Conservation (phyloP, 108 stramenopile genomes). For the Discostella pseudostelligera region DNA sequence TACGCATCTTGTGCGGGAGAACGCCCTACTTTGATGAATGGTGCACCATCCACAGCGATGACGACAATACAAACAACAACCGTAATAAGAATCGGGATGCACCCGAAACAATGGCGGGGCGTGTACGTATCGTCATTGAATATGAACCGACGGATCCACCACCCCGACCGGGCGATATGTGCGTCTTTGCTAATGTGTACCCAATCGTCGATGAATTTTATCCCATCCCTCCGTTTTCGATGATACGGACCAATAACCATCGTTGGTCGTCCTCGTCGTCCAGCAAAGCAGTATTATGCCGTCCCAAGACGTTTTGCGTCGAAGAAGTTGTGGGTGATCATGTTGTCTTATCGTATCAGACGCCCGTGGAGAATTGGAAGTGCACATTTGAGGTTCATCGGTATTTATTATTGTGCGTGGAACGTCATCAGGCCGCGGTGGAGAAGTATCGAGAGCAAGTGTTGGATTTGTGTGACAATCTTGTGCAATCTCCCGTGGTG, state of each 20-base stretch:
- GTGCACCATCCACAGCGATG: conserved; percentile 40
- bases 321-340: conserved; percentile 60
- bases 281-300: neutral
- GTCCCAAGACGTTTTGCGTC: conserved; percentile 53
- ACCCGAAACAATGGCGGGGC: conserved; percentile 10
- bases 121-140: conserved; percentile 73
- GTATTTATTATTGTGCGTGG: conserved; percentile 63
- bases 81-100: conserved; percentile 9
- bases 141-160: conserved; percentile 73
- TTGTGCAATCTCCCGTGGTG: conserved; percentile 68
- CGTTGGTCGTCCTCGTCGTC: neutral
- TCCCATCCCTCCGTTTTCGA: conserved; percentile 49
- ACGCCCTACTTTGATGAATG: conserved; percentile 66
- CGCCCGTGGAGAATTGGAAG: conserved; percentile 66
- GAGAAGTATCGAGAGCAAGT: conserved; percentile 65
- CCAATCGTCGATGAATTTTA: conserved; percentile 58
- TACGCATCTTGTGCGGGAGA: conserved; percentile 67
- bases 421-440: conserved; percentile 58
- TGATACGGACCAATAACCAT: conserved; percentile 4
- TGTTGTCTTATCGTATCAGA: conserved; percentile 62
- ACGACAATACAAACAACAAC: conserved; percentile 27
- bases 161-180: conserved; percentile 66
- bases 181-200: conserved; percentile 69
- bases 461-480: conserved; percentile 55
- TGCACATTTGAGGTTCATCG: conserved; percentile 69